Base-by-base conservation (phyloP, 495 filamentous ascomycete genomes). In the Podospora didyma region DNA sequence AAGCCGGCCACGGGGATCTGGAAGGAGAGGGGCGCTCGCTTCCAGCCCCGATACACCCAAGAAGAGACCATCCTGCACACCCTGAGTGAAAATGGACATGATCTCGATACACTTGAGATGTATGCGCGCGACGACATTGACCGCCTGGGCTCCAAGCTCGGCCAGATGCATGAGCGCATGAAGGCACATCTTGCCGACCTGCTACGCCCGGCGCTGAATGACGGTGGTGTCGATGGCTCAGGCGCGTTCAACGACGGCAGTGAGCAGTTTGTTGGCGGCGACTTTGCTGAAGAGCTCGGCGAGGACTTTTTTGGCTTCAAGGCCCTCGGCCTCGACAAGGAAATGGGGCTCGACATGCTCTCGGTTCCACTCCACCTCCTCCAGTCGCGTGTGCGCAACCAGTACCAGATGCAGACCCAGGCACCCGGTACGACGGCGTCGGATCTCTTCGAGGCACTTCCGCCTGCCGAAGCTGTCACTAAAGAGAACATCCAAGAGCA, bases 251-350 rank as follows among this genome's bases (percentile, higher is more conserved):
- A 92, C 56, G 94, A 99, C 65, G 93, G 92, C 56, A 96, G 91
- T 64, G 94, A 99, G 60, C 93, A 97, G 70, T 99, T 99, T 63
- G 84, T 97, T 50, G 89, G 89, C 37, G 94, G 94, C 49, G 93
- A 97, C 66, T 99, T 97, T 68, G 94, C 94, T 1, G 94, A 96
- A 73, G 94, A 97, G 62, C 87, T 97, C 28, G 92, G 90, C 56
- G 94, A 97, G 72, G 94, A 99, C 74, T 99, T 96, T 81, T 97
- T 99, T 61, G 94, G 94, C 10, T 97, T 99, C 81, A 93, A 92
- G 69, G 93, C 96, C 60, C 80, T 97, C 34, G 94, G 94, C 17
- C 79, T 98, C 26, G 93, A 96, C 64, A 85, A 82, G 55, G 94
- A 98, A 66, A 86, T 97, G 66, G 90, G 91, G 14, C 78, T 92